phyloP scores from a whole-genome alignment of 2,329 filamentous ascomycete genomes.

The Cladosporium oxysporum region DNA sequence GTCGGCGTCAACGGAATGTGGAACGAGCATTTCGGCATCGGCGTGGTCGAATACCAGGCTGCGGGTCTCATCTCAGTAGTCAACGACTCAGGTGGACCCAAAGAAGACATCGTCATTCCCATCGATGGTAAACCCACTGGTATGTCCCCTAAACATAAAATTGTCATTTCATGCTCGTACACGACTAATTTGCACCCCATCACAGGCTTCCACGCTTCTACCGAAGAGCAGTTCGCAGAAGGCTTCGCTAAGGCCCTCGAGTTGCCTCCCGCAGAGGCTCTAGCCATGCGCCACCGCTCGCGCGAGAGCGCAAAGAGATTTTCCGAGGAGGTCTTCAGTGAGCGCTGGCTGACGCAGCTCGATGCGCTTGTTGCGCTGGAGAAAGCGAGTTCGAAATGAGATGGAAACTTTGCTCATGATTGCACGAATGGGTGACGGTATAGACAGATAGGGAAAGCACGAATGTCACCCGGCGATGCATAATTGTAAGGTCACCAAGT shows the following conservation, averaged over 20 bases:
- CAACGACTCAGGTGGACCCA: constrained; percentile 89
- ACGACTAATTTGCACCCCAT: constrained; percentile 22
- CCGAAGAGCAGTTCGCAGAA: constrained; percentile 73
- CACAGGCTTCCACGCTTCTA: constrained; percentile 83
- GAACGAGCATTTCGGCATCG: constrained; percentile 99
- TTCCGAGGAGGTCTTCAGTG: constrained; percentile 80
- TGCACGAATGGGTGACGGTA: neutral
- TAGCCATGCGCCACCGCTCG: constrained; percentile 74
- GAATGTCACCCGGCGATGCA: too few species aligned
- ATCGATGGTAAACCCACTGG: constrained; percentile 77
- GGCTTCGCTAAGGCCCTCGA: constrained; percentile 77
- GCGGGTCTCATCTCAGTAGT: constrained; percentile 91
- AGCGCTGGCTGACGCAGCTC: constrained; percentile 75
- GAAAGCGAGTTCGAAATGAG: neutral
- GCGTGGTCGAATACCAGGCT: constrained; percentile 96
- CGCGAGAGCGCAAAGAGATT: constrained; percentile 79
- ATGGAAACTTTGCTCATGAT: neutral
- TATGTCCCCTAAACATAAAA: constrained; percentile 41
- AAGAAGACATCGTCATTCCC: constrained; percentile 85
- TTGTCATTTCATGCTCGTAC: neutral
- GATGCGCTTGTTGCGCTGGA: constrained; percentile 63
- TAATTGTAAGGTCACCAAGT: too few species aligned
- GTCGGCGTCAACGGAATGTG: constrained; percentile 98
- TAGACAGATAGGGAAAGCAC: neutral
- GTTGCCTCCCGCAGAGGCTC: constrained; percentile 62